phyloP scores from a whole-genome alignment of 192 early-diverging fungal species.

The Umbelopsis sp. region DNA sequence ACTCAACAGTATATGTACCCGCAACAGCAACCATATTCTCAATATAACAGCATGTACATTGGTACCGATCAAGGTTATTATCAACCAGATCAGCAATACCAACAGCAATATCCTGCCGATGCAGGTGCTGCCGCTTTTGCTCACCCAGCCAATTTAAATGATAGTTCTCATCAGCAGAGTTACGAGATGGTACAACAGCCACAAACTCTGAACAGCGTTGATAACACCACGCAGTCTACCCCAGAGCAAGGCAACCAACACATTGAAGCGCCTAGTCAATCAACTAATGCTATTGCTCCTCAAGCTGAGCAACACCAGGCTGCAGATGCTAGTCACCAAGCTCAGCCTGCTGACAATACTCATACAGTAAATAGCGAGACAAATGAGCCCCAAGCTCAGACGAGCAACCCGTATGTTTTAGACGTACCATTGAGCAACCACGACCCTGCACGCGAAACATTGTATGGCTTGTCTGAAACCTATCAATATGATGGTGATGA shows the following conservation, averaged over 20 bases:
- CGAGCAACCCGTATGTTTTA: background rate
- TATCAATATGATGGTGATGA: constrained; percentile 19
- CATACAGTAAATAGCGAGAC: background rate
- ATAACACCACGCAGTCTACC: no score
- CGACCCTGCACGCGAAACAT: constrained; percentile 21
- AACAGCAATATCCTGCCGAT: background rate
- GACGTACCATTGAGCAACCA: background rate
- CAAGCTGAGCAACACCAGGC: background rate
- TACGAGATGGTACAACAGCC: constrained; percentile 12
- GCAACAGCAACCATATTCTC: background rate
- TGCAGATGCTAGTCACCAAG: background rate
- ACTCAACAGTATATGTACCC: constrained; percentile 2
- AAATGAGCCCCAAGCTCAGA: background rate
- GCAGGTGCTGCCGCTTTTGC: background rate
- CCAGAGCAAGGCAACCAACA: no score
- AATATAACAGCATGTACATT: constrained; percentile 17
- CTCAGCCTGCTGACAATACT: background rate
- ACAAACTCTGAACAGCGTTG: no score
- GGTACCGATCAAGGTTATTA: background rate
- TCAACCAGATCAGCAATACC: background rate
- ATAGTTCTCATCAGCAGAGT: background rate
- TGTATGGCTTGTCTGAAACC: constrained; percentile 17
- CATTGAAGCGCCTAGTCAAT: background rate
- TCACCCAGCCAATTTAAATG: background rate
- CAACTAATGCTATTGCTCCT: background rate